Percentiles rank a stretch among this genome's conserved stretches.
These are phyloP conservation scores for Orbilia brochopaga DNA, from an alignment of 2,329 filamentous ascomycete genomes.

Conservation along the genomic window DNA sequence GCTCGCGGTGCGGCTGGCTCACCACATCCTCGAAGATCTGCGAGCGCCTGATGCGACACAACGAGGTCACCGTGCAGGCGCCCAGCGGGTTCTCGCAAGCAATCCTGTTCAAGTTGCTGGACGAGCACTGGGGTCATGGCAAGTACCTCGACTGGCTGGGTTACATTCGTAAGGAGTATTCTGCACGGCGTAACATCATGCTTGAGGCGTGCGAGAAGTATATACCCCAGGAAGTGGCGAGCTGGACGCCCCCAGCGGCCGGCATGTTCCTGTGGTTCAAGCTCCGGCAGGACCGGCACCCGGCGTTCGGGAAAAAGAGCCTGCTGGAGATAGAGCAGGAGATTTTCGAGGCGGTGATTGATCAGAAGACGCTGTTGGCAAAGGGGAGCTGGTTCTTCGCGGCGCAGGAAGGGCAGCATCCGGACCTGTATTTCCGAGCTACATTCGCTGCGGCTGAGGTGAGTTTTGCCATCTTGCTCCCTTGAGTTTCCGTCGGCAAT, in stretches of 20 bases:
- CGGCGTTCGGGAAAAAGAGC: conserved; percentile 63
- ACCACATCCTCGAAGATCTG: conserved; percentile 84
- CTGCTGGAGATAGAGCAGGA: conserved; percentile 78
- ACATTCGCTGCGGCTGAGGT: conserved; percentile 80
- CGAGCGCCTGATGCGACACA: conserved; percentile 80
- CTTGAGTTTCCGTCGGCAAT: not conserved
- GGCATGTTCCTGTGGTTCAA: conserved; percentile 95
- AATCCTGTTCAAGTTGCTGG: conserved; percentile 83
- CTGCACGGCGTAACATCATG: conserved; percentile 75
- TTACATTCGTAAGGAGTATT: conserved; percentile 80
- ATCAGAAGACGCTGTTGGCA: conserved; percentile 78
- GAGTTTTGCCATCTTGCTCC: conserved; percentile 10
- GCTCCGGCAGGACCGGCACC: conserved; percentile 71
- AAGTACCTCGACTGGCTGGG: conserved; percentile 91
- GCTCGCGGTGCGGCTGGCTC: conserved; percentile 83
- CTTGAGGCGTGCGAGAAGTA: conserved; percentile 79
- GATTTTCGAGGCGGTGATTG: conserved; percentile 79
- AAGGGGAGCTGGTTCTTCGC: conserved; percentile 91
- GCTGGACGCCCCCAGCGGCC: conserved; percentile 78
- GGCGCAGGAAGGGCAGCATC: conserved; percentile 66
- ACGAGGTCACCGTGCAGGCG: conserved; percentile 82
- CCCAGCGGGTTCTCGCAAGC: conserved; percentile 85
- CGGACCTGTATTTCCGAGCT: conserved; percentile 81
- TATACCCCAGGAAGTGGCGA: conserved; percentile 74
- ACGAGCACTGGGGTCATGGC: conserved; percentile 90